phyloP scores from a whole-genome alignment of 164 flowering plant genomes.

The Vitis riparia region DNA sequence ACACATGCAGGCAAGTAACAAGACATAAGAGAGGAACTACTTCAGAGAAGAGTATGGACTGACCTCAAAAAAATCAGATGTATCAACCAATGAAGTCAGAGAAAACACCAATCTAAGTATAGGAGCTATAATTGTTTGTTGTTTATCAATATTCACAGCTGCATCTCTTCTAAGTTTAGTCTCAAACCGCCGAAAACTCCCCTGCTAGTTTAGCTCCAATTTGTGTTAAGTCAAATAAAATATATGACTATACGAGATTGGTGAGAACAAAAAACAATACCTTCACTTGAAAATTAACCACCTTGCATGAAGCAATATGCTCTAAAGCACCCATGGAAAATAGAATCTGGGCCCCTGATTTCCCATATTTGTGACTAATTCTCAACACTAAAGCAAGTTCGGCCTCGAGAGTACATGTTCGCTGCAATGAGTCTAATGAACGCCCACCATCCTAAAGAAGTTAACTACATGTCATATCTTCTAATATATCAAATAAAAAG shows the following conservation, averaged over 20 bases:
- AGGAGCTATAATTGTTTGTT: constrained; percentile 53
- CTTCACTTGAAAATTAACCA: constrained; percentile 52
- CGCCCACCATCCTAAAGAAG: constrained; percentile 53
- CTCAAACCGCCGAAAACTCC: constrained; percentile 52
- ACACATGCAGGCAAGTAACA: neutral
- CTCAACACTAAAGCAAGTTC: constrained; percentile 74
- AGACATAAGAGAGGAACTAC: neutral
- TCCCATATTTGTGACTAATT: constrained; percentile 83
- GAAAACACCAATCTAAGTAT: constrained; percentile 80
- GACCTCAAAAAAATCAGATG: constrained; percentile 88
- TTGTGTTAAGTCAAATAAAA: neutral
- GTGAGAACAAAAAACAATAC: constrained; percentile 7
- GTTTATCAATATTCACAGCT: constrained; percentile 51
- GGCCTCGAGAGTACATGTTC: constrained; percentile 76
- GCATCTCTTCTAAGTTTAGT: constrained; percentile 44
- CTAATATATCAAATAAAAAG: neutral
- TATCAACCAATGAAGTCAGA: constrained; percentile 74
- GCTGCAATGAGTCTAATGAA: constrained; percentile 65
- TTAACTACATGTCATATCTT: neutral
- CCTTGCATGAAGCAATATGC: constrained; percentile 75
- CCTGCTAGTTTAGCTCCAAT: constrained; percentile 40
- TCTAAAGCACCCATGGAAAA: constrained; percentile 88
- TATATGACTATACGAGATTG: neutral
- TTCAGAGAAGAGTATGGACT: constrained; percentile 6
- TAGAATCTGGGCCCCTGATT: constrained; percentile 83